A percentile compares a stretch with the other conserved stretches of the same genome.
Conservation (phyloP, 2,329 filamentous ascomycete species). For the Kalmusia sp. region DNA sequence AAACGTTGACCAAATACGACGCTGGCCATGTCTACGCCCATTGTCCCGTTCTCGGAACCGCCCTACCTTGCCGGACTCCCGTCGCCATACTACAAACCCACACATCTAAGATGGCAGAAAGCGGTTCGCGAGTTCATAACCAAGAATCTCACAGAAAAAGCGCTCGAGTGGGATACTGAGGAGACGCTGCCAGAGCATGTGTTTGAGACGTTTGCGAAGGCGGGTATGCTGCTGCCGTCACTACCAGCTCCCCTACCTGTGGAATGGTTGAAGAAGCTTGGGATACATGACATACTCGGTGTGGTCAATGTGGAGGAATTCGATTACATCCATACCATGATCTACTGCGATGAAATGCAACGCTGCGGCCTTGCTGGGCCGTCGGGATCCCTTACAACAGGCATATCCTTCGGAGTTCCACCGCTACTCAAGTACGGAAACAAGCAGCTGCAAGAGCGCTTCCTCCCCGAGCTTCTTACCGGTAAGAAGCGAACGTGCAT, state of each 20-base stretch:
- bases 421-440: conserved; percentile 73
- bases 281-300: conserved; percentile 71
- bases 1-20: not conserved
- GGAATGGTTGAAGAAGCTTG: conserved; percentile 69
- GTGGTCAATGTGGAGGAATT: conserved; percentile 74
- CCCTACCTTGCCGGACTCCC: conserved; percentile 74
- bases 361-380: conserved; percentile 71
- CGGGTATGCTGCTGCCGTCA: conserved; percentile 74
- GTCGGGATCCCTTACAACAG: conserved; percentile 68
- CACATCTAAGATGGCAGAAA: conserved; percentile 72
- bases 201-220: conserved; percentile 68
- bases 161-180: conserved; percentile 73
- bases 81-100: conserved; percentile 73
- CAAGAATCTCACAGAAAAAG: conserved; percentile 67
- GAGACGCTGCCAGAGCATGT: conserved; percentile 70
- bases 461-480: conserved; percentile 71
- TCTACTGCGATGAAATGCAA: conserved; percentile 72
- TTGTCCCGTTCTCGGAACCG: conserved; percentile 75
- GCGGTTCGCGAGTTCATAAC: conserved; percentile 71
- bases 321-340: conserved; percentile 73
- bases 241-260: conserved; percentile 74
- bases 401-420: conserved; percentile 74
- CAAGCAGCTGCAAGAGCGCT: conserved; percentile 65
- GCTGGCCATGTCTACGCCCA: conserved; percentile 24
- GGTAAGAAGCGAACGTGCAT: conserved; percentile 74